Evolutionary conservation across 129 eudicot species (phyloP), one percentile per base, ranked within the genome.

Genomic region (Flaveria linearis): DNA sequence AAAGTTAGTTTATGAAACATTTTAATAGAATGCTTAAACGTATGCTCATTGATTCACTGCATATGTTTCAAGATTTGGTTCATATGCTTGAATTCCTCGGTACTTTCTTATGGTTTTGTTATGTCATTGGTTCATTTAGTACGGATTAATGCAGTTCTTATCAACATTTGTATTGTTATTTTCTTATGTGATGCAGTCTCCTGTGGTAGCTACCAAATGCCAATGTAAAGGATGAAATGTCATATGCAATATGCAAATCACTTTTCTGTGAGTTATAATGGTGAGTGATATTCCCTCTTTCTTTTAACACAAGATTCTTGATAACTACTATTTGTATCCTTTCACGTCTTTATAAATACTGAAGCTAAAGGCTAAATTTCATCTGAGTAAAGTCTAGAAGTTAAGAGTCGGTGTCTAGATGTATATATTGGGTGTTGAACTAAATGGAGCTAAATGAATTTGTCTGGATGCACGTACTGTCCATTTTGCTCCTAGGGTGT

Each of bases 111-210:
- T 57, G 64, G 64, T 23, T 22, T 57, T 1, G 30, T 22, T 3
- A 22, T 22, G 0, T 22, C 12, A 23, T n/a, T 53, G 10, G 25
- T 53, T 53, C 10, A 17, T 53, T 53, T 53, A n/a, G 10, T 53
- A 7, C 20, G 7, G 28, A 55, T 28, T 28, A 28, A 28, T 28
- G 30, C 30, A 28, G 30, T 28, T 25, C 26, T 25, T 25, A 25
- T 25, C 26, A 25, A 25, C 7, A 5, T 5, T 1, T 55, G 61
- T 10, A 17, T 56, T 22, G 30, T 28, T 28, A 28, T 18, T 2
- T 60, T 60, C n/a, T 60, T 60, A 57, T 55, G 28, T 55, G 66
- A 60, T 60, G 66, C 66, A 58, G 65, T 22, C 36, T 58, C 65
- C 65, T 58, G 36, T 60, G n/a, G 66, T 60, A 60, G 66, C 66